phyloP scores from a whole-genome alignment of 2,329 filamentous ascomycete species.

The Hymenoscyphus occultus region DNA sequence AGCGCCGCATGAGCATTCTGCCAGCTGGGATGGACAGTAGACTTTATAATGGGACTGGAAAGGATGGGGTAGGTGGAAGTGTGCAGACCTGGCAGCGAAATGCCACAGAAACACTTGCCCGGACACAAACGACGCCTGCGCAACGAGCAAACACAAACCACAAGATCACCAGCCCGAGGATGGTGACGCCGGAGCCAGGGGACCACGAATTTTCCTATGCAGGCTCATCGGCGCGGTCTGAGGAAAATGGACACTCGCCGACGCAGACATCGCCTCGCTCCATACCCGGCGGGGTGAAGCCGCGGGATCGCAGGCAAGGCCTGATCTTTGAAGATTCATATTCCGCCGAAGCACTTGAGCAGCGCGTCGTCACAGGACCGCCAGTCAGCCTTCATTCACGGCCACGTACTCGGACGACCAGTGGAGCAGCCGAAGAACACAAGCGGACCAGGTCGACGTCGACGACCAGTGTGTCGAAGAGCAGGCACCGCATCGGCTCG shows the following conservation, averaged over 20 bases:
- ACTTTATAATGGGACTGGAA: slow-evolving; percentile 37
- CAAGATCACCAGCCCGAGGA: slow-evolving; percentile 49
- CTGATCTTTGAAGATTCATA: slow-evolving; percentile 60
- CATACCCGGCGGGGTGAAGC: slow-evolving; percentile 44
- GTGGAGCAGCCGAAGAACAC: slow-evolving; percentile 39
- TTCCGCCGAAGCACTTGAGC: slow-evolving; percentile 39
- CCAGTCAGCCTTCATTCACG: slow-evolving; percentile 38
- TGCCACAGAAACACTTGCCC: slow-evolving; percentile 30
- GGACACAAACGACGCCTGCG: slow-evolving; percentile 14
- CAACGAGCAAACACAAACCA: slow-evolving; percentile 25
- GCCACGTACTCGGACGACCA: slow-evolving; percentile 46
- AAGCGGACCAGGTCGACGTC: slow-evolving; percentile 38
- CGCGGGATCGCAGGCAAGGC: slow-evolving; percentile 49
- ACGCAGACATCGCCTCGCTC: slow-evolving; percentile 49
- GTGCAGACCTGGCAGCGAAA: slow-evolving; percentile 33
- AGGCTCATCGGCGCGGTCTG: slow-evolving; percentile 19
- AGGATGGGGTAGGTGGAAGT: slow-evolving; percentile 25
- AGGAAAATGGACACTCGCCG: slow-evolving; percentile 30
- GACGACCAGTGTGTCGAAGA: slow-evolving; percentile 40
- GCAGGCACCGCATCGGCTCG: slow-evolving; percentile 65
- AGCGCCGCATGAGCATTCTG: slow-evolving; percentile 41
- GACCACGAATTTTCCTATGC: slow-evolving; percentile 26
- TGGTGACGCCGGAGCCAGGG: slow-evolving; percentile 62
- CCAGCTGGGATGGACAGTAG: slow-evolving; percentile 47
- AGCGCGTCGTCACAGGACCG: slow-evolving; percentile 18